Conservation (phyloP, 495 filamentous ascomycete genomes). For the Lasiosphaeria ovina region DNA sequence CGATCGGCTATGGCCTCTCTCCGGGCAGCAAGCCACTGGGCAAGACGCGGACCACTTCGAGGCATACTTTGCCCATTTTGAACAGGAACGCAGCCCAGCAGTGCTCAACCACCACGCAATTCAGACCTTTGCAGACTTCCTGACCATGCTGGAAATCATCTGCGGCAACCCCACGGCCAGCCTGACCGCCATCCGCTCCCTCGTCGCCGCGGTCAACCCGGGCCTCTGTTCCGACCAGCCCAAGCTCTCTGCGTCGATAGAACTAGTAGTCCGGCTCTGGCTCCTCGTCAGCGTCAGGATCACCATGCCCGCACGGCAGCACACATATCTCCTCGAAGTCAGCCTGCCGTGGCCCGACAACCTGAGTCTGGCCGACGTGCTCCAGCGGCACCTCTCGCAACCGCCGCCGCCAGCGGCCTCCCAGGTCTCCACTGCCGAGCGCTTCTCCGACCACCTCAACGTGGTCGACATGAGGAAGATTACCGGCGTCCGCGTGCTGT, state of each 20-base stretch:
- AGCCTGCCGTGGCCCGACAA: neutral
- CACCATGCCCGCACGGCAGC: neutral
- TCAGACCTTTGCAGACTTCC: neutral
- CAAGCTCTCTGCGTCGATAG: conserved; percentile 1
- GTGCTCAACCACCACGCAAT: neutral
- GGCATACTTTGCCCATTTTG: neutral
- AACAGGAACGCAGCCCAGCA: neutral
- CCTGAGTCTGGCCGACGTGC: neutral
- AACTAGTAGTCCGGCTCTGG: neutral
- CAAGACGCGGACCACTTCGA: neutral
- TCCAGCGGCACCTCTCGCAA: conserved; percentile 4
- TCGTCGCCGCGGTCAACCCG: neutral
- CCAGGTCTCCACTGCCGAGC: neutral
- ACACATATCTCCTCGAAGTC: neutral
- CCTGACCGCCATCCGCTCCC: neutral
- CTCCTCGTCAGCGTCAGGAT: neutral
- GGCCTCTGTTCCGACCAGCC: neutral
- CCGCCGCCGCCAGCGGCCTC: conserved; percentile 1
- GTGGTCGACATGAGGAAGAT: conserved; percentile 16
- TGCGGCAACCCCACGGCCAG: neutral
- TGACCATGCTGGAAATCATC: neutral
- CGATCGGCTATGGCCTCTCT: neutral
- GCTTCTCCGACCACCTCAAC: neutral
- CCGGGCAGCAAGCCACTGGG: neutral
- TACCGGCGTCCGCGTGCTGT: conserved; percentile 34